These are phyloP conservation scores for Chaetomiaceae sp. DNA, from an alignment of 2,329 filamentous ascomycete species.

Conservation along the genomic window DNA sequence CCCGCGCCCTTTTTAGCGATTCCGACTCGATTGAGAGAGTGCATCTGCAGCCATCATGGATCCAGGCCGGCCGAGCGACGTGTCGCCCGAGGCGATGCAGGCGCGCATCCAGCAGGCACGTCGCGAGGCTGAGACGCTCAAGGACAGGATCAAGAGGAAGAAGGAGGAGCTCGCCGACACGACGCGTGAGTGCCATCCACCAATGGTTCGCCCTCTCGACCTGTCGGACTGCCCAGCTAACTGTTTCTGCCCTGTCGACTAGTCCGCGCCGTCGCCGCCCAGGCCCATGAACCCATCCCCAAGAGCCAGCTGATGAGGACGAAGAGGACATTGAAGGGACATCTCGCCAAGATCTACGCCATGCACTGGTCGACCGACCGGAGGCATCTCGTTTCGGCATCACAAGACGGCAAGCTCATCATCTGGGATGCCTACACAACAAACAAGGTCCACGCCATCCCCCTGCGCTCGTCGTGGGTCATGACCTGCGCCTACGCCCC, in stretches of 20 bases:
- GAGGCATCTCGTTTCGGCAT: conserved; percentile 93
- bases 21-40: conserved; percentile 18
- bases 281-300: conserved; percentile 87
- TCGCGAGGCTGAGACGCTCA: conserved; percentile 94
- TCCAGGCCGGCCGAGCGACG: conserved; percentile 52
- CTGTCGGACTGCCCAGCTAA: conserved; percentile 16
- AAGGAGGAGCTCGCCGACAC: conserved; percentile 99
- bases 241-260: conserved; percentile 19
- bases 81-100: conserved; percentile 78
- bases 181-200: conserved; percentile 70
- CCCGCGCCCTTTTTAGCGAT: conserved; percentile 14
- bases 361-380: conserved; percentile 99
- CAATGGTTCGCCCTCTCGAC: background rate
- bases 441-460: conserved; percentile 99
- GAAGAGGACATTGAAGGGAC: conserved; percentile 92
- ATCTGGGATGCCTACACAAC: conserved; percentile 99
- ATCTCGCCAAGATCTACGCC: conserved; percentile 98
- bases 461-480: conserved; percentile 95
- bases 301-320: conserved; percentile 94
- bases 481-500: conserved; percentile 99
- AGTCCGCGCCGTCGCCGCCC: conserved; percentile 91
- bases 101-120: conserved; percentile 87
- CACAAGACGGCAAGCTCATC: conserved; percentile 98
- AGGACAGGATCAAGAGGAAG: conserved; percentile 99
- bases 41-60: conserved; percentile 44